Evolutionary conservation across 352 stramenopile species (phyloP).

Genomic region (Phytophthora kernoviae): DNA sequence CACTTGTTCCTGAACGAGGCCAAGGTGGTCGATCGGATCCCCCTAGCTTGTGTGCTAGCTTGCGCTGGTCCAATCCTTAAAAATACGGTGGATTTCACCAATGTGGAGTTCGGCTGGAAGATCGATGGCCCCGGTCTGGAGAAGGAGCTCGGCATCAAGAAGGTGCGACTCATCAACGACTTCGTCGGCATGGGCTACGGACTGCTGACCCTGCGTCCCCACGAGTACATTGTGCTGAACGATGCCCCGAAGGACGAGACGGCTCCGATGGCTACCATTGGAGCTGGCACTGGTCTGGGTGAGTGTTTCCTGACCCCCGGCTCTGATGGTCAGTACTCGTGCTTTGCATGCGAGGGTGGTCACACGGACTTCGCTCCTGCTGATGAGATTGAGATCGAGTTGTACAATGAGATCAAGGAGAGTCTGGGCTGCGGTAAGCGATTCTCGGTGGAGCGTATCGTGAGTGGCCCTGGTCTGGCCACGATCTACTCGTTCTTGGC

Average conservation of each 20-base stretch:
- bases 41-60: constrained; percentile 68
- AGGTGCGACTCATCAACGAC: constrained; percentile 96
- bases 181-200: constrained; percentile 97
- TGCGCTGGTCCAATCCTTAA: constrained; percentile 81
- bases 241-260: constrained; percentile 64
- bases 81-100: constrained; percentile 91
- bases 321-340: constrained; percentile 86
- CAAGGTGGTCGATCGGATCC: constrained; percentile 67
- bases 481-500: constrained; percentile 97
- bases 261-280: constrained; percentile 94
- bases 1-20: constrained; percentile 93
- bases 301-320: constrained; percentile 95
- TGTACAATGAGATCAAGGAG: constrained; percentile 79
- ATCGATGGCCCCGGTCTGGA: constrained; percentile 82
- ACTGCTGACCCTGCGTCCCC: constrained; percentile 92
- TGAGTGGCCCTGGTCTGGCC: constrained; percentile 93
- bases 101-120: constrained; percentile 90
- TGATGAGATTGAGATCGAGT: constrained; percentile 85
- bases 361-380: constrained; percentile 95
- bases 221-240: constrained; percentile 91
- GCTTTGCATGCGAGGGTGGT: constrained; percentile 93
- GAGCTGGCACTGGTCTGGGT: constrained; percentile 95
- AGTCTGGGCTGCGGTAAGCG: constrained; percentile 78
- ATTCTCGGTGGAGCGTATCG: constrained; percentile 95
- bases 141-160: constrained; percentile 77